phyloP scores from a whole-genome alignment of 768 basidiomycete genomes.

The Leccinum olivaceopallidum region DNA sequence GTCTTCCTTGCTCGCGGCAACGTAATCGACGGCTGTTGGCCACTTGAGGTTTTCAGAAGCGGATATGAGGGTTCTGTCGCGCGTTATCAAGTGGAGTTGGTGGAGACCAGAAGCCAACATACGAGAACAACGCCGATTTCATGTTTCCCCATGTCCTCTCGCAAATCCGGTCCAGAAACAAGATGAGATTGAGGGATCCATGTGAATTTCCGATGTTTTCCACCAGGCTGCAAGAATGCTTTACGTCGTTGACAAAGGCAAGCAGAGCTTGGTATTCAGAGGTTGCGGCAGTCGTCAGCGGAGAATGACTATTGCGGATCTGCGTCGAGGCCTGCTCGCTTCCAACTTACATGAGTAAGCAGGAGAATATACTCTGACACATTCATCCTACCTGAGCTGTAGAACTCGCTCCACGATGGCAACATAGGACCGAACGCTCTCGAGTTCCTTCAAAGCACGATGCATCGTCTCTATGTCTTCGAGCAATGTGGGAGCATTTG shows the following conservation, averaged over 20 bases:
- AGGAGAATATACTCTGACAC: slow-evolving; percentile 1
- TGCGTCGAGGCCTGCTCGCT: slow-evolving; percentile 64
- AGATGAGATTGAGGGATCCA: slow-evolving; percentile 57
- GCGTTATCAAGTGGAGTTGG: background rate
- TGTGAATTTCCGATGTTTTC: slow-evolving; percentile 47
- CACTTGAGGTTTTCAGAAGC: slow-evolving; percentile 80
- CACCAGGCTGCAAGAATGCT: slow-evolving; percentile 42
- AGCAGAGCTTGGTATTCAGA: slow-evolving; percentile 63
- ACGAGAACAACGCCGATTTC: slow-evolving; percentile 65
- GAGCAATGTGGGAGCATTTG: slow-evolving; percentile 61
- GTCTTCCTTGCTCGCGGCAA: slow-evolving; percentile 46
- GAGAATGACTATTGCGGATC: slow-evolving; percentile 39
- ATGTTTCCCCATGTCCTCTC: slow-evolving; percentile 79
- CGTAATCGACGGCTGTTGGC: slow-evolving; percentile 77
- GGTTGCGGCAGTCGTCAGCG: slow-evolving; percentile 48
- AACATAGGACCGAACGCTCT: slow-evolving; percentile 75
- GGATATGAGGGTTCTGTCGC: slow-evolving; percentile 55
- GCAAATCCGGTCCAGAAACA: slow-evolving; percentile 60
- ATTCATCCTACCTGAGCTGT: slow-evolving; percentile 59
- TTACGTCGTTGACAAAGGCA: slow-evolving; percentile 54
- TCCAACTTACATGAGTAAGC: slow-evolving; percentile 12
- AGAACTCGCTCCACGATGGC: slow-evolving; percentile 71
- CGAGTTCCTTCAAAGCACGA: slow-evolving; percentile 71
- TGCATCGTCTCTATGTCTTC: slow-evolving; percentile 84
- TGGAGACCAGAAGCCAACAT: slow-evolving; percentile 26